Conservation (phyloP, 805 yeast species). For the Jamesozyma rosinii region DNA sequence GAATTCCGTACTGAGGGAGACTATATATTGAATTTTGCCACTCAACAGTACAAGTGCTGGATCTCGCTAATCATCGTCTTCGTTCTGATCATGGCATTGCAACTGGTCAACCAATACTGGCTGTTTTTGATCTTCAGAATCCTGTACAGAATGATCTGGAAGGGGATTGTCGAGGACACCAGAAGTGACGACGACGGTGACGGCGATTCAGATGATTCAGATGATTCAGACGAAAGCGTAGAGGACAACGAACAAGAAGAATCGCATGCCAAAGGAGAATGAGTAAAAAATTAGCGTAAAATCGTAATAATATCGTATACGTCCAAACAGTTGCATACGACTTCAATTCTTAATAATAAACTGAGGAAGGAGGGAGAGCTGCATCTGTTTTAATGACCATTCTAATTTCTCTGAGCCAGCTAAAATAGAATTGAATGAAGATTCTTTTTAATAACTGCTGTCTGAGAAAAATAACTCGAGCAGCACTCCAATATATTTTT, state of each 20-base stretch:
- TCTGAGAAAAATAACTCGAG: no score
- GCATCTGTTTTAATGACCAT: no score
- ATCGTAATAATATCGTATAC: no score
- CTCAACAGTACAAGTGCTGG: constrained; percentile 94
- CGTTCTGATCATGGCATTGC: constrained; percentile 64
- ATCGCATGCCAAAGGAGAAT: no score
- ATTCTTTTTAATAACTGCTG: no score
- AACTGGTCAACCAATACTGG: constrained; percentile 85
- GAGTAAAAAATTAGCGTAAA: no score
- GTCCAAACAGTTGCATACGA: neutral
- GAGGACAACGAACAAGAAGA: no score
- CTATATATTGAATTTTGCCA: constrained; percentile 68
- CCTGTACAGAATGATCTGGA: constrained; percentile 50
- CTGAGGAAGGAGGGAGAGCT: neutral
- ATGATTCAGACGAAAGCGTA: constrained; percentile 8
- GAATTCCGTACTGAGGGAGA: constrained; percentile 83
- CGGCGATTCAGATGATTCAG: constrained; percentile 38
- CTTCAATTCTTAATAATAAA: neutral
- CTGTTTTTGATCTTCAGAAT: constrained; percentile 71
- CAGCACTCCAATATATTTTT: no score
- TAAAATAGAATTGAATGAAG: no score
- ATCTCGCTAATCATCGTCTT: constrained; percentile 89
- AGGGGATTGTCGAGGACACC: constrained; percentile 62
- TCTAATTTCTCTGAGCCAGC: no score
- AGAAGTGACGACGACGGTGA: no score